phyloP scores from a whole-genome alignment of 257 asterid species.

The Knoxia roxburghii region DNA sequence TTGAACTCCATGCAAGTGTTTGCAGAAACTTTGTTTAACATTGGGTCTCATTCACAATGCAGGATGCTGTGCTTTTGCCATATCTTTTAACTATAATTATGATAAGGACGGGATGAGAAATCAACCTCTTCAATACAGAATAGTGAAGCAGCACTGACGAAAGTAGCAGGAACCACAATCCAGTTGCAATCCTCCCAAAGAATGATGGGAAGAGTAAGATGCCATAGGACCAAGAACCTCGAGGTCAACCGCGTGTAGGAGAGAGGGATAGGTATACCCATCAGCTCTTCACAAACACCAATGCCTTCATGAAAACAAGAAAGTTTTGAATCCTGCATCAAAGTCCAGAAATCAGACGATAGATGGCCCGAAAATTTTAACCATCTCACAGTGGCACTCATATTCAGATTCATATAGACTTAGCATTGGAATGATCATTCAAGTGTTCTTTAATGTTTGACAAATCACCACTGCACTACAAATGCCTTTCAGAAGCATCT shows the following conservation, averaged over 20 bases:
- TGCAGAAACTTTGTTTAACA: too few species aligned
- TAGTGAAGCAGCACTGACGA: constrained; percentile 87
- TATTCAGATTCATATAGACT: too few species aligned
- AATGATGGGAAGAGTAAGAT: constrained; percentile 85
- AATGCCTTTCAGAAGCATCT: neutral
- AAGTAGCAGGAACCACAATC: constrained; percentile 97
- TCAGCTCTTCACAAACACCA: constrained; percentile 75
- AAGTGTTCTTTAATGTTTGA: neutral
- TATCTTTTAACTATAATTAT: neutral
- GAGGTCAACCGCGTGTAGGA: constrained; percentile 94
- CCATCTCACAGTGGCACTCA: neutral
- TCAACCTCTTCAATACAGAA: constrained; percentile 93
- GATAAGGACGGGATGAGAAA: neutral
- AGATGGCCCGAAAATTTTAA: neutral
- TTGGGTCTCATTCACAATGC: neutral
- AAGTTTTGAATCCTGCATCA: constrained; percentile 78
- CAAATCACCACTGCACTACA: neutral
- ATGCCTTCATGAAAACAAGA: constrained; percentile 82
- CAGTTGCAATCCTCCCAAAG: constrained; percentile 98
- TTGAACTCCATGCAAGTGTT: neutral
- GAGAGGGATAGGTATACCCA: constrained; percentile 85
- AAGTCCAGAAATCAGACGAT: constrained; percentile 1
- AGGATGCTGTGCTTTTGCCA: neutral
- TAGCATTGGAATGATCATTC: neutral
- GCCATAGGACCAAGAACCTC: constrained; percentile 96